Base-by-base conservation (phyloP, 371 early-diverging fungal species). In the Conidiobolus incongruus region DNA sequence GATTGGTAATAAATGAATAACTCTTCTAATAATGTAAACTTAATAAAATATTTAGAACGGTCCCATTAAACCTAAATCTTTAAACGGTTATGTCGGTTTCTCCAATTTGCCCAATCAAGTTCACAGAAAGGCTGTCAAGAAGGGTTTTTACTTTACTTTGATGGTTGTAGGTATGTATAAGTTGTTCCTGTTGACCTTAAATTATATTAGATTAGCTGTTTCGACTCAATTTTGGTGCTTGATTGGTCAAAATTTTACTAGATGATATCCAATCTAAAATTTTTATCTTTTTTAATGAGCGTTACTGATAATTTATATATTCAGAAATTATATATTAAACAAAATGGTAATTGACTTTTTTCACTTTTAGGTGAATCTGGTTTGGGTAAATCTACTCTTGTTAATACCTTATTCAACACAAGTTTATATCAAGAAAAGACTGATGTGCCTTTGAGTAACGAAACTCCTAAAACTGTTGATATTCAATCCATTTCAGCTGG, bases 381-480 rank as follows among this genome's bases (percentile, higher is more conserved):
- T 39, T 73, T 98, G 39, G 99, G 99, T 46, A 93, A 98, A 66
- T 89, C 98, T n/a, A 99, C 99, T n/a, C 67, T 99, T 17, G 80
- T 98, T 52, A 97, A 96, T 75, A 94, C 98, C 29, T 67, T 99
- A 45, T 99, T 98, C 70, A 87, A 85, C 62, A 77, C 87, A 26
- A 65, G 75, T 40, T 61, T 99, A 23, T 90, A 93, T 63, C 90
- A 90, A 26, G 66, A 72, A 40, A 76, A 73, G 54, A 83, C 88
- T 50, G 61, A 70, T 49, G 70, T 74, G 49, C 81, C 79, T 47
- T 76, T 77, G 22, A 66, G 81, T 8, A 70, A 70, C 33, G 90
- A 91, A 47, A 75, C 79, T 17, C 79, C 80, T 44, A 87, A 89
- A 59, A 89, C 91, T 24, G 88, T 96, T 21, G 90, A 86, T 44